These are phyloP conservation scores for bread wheat (Triticum aestivum) DNA, from an alignment of 176 grass and related monocot genomes.

Conservation along the genomic window IWGSC_CS_RefSeq_v2.1 NC_057798.1:579718151-579718650, in stretches of 20 bases:
- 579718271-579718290: not conserved
- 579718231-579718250: not conserved
- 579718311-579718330: not conserved
- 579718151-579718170: not conserved
- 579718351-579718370: constrained; percentile 31
- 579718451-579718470: constrained; percentile 48
- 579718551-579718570: not conserved
- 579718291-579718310: constrained; percentile 15
- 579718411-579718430: constrained; percentile 54
- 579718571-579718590: constrained; percentile 4
- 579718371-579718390: constrained; percentile 42
- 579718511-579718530: constrained; percentile 73
- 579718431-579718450: constrained; percentile 55
- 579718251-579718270: not conserved
- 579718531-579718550: constrained; percentile 58
- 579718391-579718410: constrained; percentile 92
- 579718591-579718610: not conserved
- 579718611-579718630: not conserved
- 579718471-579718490: constrained; percentile 41
- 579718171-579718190: not conserved
- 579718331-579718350: constrained; percentile 33
- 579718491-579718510: constrained; percentile 77
- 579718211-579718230: not conserved
- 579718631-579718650: not conserved
- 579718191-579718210: not conserved